Evolutionary conservation across 208 protist genomes (phyloP).

Genomic region (Vickermania ingenoplastis): DNA sequence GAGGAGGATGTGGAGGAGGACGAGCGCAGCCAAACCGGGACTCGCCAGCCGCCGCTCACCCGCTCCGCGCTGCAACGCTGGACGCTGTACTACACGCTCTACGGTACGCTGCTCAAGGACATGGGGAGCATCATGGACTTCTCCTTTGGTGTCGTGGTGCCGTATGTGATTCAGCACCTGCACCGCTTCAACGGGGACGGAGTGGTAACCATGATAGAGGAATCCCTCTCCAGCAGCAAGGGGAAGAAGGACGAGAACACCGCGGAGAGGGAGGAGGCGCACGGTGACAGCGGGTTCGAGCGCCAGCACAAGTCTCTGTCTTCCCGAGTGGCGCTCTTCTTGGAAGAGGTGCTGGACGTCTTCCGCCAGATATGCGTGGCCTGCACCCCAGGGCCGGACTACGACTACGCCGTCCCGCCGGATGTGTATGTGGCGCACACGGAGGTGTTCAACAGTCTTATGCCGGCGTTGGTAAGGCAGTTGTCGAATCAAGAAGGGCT

Average conservation of each 20-base stretch:
- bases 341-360: slow-evolving; percentile 62
- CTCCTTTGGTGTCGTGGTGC: slow-evolving; percentile 46
- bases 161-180: slow-evolving; percentile 21
- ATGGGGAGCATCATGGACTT: slow-evolving; percentile 77
- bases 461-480: slow-evolving; percentile 77
- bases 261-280: too few species aligned
- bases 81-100: slow-evolving; percentile 74
- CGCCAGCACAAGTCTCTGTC: slow-evolving; percentile 10
- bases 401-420: slow-evolving; percentile 64
- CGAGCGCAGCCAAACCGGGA: slow-evolving; percentile 7
- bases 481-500: slow-evolving; percentile 66
- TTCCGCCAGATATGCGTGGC: slow-evolving; percentile 61
- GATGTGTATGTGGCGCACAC: slow-evolving; percentile 61
- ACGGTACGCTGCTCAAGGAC: slow-evolving; percentile 64
- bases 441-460: slow-evolving; percentile 75
- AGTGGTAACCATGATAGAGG: slow-evolving; percentile 47
- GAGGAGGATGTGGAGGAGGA: slow-evolving; percentile 2
- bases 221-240: slow-evolving; percentile 31
- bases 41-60: slow-evolving; percentile 12
- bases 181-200: not conserved
- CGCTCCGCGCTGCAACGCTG: slow-evolving; percentile 55
- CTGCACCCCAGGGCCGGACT: slow-evolving; percentile 60
- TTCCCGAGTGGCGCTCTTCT: slow-evolving; percentile 41
- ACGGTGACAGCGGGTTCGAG: not conserved
- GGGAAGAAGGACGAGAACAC: too few species aligned